Evolutionary conservation across 257 asterid species (phyloP), one percentile per base, ranked within the genome.

Genomic region (Nicotiana noctiflora): DNA sequence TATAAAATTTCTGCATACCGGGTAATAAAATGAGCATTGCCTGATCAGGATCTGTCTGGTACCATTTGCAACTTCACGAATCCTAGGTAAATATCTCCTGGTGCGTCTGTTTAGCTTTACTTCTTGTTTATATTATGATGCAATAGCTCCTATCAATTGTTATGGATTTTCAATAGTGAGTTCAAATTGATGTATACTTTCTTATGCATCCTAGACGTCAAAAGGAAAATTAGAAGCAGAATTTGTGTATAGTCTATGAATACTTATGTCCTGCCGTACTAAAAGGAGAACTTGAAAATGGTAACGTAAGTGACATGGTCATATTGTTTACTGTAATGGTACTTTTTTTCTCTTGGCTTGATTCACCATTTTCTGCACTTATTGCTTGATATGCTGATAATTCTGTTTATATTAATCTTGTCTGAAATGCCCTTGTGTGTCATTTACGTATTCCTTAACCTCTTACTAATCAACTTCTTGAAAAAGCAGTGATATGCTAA

Each of bases 401-500:
- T 13, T 6, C 59, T 70, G 59, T 70, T 21, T 21, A 19, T 44
- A 21, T 6, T 18, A 46, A 19, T 70, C 77, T 70, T 70, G 4
- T 46, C 21, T 23, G 40, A 46, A 40, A 46, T 2, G 15, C 23
- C 14, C 37, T 46, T 46, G 59, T 46, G 59, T 23, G 40, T 21
- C 21, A 21, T 10, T n/a, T 13, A 46, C 7, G 61, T 7, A 49
- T 49, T 14, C 40, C 23, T 72, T 23, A 72, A 14, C 78, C 23
- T 49, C 8, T 59, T 46, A 14, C 78, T 80, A 13, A 63, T 52
- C 62, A 46, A 62, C 74, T 81, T 27, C 70, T 85, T 13, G 8
- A 75, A 49, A 59, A 17, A 85, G 89, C 95, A 93, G 99, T 79
- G 97, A 92, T 84, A 90, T 85, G 63, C 77, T 95, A 90, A 92